Evolutionary conservation across 768 basidiomycete species (phyloP), one percentile per base, ranked within the genome.

Genomic region (Russula emetica): DNA sequence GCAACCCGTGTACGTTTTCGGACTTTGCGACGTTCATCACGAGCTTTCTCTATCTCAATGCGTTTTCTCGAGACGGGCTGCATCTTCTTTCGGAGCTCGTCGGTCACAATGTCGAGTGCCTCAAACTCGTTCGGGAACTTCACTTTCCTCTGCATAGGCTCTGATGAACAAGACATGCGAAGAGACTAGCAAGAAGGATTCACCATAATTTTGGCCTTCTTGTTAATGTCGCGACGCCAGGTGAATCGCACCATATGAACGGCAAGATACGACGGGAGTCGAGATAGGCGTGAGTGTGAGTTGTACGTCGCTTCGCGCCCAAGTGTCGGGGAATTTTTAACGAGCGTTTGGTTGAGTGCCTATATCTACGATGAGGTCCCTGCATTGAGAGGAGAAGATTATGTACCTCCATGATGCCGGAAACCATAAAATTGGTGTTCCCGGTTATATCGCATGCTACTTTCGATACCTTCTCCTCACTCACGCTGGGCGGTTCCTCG

Each of bases 141-240:
- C 64, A 99, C 94, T 79, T 87, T 90, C 52, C 89, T 84, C 90
- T 92, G 70, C 47, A 54, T 26, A 16, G 38, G 14, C 10, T 14
- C 30, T 36, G 18, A 18, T 64, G 26, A 51, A 11, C 32, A 36
- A 34, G 24, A 47, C 24, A 14, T 7, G 16, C 10, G 13, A 5
- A 10, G 26, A 36, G 3, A n/a, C 14, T 44, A 3, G 42, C 18
- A 20, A 32, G 20, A 57, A 36, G 16, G 45, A 4, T 34, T 69
- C 64, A 90, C 90, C 96, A 99, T 94, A 73, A 98, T 96, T 77
- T 99, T 98, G 2, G 96, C 86, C 72, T 98, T 98, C 78, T 88
- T 93, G 57, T 76, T 76, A 63, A 97, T 94, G 68, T 98, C 97
- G 42, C 83, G 80, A 64, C 92, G 80, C 97, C 97, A 99, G 60